Conservation (phyloP, 1,284 basidiomycete genomes). For the Moesziomyces parantarcticus region DNA sequence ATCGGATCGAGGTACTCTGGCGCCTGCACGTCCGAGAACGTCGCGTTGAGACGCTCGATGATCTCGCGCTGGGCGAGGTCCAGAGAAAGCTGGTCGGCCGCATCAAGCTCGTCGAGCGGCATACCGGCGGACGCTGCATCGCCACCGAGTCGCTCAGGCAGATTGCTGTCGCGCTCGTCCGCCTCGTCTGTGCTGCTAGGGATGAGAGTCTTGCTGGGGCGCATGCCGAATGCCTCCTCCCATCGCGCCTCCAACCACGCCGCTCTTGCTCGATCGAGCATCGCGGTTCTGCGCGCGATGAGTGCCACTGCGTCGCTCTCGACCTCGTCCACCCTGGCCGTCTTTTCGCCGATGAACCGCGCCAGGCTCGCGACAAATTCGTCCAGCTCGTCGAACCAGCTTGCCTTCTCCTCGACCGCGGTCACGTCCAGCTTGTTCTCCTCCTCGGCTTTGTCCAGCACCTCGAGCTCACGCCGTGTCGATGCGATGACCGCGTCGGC, state of each 20-base stretch:
- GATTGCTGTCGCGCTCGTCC: neutral
- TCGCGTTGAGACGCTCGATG: neutral
- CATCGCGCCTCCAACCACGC: constrained; percentile 43
- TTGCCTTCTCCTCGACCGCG: constrained; percentile 47
- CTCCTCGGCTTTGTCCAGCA: constrained; percentile 44
- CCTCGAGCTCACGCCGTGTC: constrained; percentile 26
- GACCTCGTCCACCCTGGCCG: constrained; percentile 46
- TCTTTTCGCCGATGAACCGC: constrained; percentile 58
- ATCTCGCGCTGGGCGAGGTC: constrained; percentile 25
- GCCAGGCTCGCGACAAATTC: constrained; percentile 55
- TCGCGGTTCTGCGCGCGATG: constrained; percentile 25
- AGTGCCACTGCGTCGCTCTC: constrained; percentile 47
- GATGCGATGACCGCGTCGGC: constrained; percentile 30
- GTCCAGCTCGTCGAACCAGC: constrained; percentile 63
- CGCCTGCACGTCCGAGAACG: constrained; percentile 57
- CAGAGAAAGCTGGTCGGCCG: constrained; percentile 40
- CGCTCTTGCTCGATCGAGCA: constrained; percentile 29
- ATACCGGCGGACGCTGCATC: neutral
- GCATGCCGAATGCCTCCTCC: constrained; percentile 32
- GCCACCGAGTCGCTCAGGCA: neutral
- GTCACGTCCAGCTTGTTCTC: constrained; percentile 51
- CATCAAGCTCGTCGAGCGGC: constrained; percentile 9
- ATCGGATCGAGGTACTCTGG: constrained; percentile 56
- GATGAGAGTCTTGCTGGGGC: constrained; percentile 26
- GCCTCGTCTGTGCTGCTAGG: constrained; percentile 1